Percentiles rank a stretch among this genome's conserved stretches.
These are phyloP conservation scores for Speleostelium caveatum DNA, from an alignment of 78 protist species.

Conservation along the genomic window DNA sequence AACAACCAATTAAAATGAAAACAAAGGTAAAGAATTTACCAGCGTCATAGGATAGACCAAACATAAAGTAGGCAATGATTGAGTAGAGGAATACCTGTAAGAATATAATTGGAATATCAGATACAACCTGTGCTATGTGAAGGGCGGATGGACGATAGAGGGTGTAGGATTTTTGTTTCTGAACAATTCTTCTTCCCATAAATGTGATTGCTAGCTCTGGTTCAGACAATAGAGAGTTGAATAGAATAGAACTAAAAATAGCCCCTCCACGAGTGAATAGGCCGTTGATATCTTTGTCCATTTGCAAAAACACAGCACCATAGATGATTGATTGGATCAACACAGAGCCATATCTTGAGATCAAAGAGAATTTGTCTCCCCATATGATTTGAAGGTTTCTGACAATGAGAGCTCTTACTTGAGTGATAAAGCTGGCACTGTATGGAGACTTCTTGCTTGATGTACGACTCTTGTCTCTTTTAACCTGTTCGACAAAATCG, in stretches of 20 bases:
- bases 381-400: slow-evolving; percentile 54
- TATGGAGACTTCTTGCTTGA: slow-evolving; percentile 21
- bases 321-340: slow-evolving; percentile 35
- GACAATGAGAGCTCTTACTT: slow-evolving; percentile 32
- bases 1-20: slow-evolving; percentile 34
- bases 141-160: slow-evolving; percentile 71
- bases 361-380: slow-evolving; percentile 43
- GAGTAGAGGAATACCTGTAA: slow-evolving; percentile 63
- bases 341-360: slow-evolving; percentile 50
- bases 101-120: slow-evolving; percentile 51
- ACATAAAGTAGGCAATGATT: slow-evolving; percentile 59
- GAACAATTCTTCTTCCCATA: slow-evolving; percentile 55
- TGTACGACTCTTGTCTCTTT: slow-evolving; percentile 21
- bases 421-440: slow-evolving; percentile 34
- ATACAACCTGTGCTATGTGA: slow-evolving; percentile 70
- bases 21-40: slow-evolving; percentile 57
- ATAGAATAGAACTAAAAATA: slow-evolving; percentile 38
- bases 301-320: slow-evolving; percentile 51
- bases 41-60: slow-evolving; percentile 57
- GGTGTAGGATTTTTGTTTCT: slow-evolving; percentile 61
- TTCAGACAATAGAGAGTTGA: slow-evolving; percentile 54
- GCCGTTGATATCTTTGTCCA: not conserved
- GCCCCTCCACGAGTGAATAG: slow-evolving; percentile 68
- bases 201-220: slow-evolving; percentile 49
- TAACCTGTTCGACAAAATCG: slow-evolving; percentile 53